These are phyloP conservation scores for Tephrocybe sp. DNA, from an alignment of 768 basidiomycete species.

Conservation along the genomic window DNA sequence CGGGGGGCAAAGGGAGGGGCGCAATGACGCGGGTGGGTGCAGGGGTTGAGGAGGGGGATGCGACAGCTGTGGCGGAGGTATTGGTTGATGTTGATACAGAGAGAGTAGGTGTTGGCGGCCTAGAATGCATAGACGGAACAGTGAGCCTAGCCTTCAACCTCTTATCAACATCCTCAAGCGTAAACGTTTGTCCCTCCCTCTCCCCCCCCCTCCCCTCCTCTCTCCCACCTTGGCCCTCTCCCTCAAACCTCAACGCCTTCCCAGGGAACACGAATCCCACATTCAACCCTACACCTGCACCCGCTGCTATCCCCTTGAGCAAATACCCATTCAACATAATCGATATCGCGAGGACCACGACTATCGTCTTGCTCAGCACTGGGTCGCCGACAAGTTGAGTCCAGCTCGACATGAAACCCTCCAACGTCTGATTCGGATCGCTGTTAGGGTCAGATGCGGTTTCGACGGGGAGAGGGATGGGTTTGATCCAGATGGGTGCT, in stretches of 20 bases:
- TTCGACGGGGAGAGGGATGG: conserved; percentile 25
- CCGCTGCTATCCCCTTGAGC: conserved; percentile 79
- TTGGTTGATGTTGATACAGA: background rate
- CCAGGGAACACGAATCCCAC: conserved; percentile 25
- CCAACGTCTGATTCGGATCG: conserved; percentile 52
- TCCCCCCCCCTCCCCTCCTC: too few species aligned
- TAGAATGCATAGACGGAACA: background rate
- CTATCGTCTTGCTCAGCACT: conserved; percentile 92
- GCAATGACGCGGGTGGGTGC: too few species aligned
- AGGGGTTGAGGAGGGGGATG: conserved; percentile 8
- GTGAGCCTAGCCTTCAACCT: conserved; percentile 37
- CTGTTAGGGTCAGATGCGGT: conserved; percentile 6
- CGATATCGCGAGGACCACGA: conserved; percentile 79
- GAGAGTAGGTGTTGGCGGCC: too few species aligned
- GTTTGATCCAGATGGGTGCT: conserved; percentile 56
- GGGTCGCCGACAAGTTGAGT: conserved; percentile 91
- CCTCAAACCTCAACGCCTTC: conserved; percentile 16
- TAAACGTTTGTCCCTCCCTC: conserved; percentile 33
- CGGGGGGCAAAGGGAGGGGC: conserved; percentile 4
- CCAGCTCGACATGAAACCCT: conserved; percentile 89
- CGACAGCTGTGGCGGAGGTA: background rate
- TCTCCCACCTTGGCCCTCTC: too few species aligned
- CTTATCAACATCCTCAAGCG: conserved; percentile 55
- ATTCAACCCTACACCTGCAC: conserved; percentile 28
- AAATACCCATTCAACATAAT: conserved; percentile 92